A percentile compares a stretch with the other conserved stretches of the same genome.
Conservation (phyloP, 1,139 yeast genomes). For the Taphrina sp. region DNA sequence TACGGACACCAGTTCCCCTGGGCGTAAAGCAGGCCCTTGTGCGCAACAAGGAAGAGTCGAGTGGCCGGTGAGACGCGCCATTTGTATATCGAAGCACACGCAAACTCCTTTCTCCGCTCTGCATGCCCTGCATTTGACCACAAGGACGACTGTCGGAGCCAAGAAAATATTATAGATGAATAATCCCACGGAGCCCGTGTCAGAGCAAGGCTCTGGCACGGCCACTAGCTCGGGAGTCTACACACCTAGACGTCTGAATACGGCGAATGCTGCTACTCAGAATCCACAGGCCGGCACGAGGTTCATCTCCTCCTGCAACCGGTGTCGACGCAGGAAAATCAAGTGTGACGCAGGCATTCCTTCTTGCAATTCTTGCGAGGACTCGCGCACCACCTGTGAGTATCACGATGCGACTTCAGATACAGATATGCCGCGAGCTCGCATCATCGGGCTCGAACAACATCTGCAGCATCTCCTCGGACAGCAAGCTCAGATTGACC, state of each 20-base stretch:
- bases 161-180: too few relatives aligned
- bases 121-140: too few relatives aligned
- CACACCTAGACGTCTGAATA: conserved; percentile 21
- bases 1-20: too few relatives aligned
- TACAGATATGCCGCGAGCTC: conserved; percentile 66
- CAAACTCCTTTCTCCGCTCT: too few relatives aligned
- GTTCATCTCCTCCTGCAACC: conserved; percentile 59
- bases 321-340: conserved; percentile 76
- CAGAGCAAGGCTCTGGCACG: too few relatives aligned
- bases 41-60: too few relatives aligned
- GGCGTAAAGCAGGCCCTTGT: too few relatives aligned
- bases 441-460: conserved; percentile 23
- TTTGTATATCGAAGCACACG: too few relatives aligned
- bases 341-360: conserved; percentile 84
- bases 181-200: too few relatives aligned
- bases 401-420: conserved; percentile 90
- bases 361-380: conserved; percentile 67
- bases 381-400: conserved; percentile 60
- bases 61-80: too few relatives aligned
- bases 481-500: conserved; percentile 5
- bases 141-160: too few relatives aligned
- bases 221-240: too few relatives aligned
- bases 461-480: conserved; percentile 22
- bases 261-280: conserved; percentile 29
- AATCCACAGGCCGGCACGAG: conserved; percentile 30